These are phyloP conservation scores for Danielozyma ontarioensis DNA, from an alignment of 805 yeast genomes.

Conservation along the genomic window DNA sequence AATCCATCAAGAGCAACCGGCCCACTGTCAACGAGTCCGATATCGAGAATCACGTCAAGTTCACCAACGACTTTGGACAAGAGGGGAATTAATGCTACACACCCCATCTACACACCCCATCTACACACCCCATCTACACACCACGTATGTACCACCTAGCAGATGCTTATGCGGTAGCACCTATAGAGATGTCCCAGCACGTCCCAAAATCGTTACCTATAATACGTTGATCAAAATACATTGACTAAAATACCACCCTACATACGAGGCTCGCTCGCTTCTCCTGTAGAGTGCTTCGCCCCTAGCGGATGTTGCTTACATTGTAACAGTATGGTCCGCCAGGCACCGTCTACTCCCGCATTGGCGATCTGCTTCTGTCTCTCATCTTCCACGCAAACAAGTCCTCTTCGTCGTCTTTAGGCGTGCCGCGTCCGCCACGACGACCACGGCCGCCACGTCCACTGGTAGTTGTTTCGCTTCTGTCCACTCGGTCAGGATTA, in stretches of 20 bases:
- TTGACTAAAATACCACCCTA: too few species aligned
- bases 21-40: slow-evolving; percentile 93
- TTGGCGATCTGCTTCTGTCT: slow-evolving; percentile 11
- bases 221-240: too few species aligned
- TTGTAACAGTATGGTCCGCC: too few species aligned
- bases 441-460: not conserved
- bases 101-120: too few species aligned
- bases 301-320: too few species aligned
- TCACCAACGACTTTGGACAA: slow-evolving; percentile 94
- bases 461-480: not conserved
- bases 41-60: slow-evolving; percentile 74
- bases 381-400: slow-evolving; percentile 30
- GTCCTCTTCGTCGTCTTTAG: slow-evolving; percentile 25
- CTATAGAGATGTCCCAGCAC: too few species aligned
- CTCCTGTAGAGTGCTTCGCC: too few species aligned
- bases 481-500: slow-evolving; percentile 1
- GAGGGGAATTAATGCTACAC: slow-evolving; percentile 66
- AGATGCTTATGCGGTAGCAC: too few species aligned
- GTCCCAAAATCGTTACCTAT: too few species aligned
- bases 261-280: too few species aligned
- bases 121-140: too few species aligned
- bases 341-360: not conserved
- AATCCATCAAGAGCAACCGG: slow-evolving; percentile 84
- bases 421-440: slow-evolving; percentile 2
- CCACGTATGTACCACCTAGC: too few species aligned